A percentile compares a stretch with the other conserved stretches of the same genome.
Evolutionary conservation across 306 rosid species (phyloP).

Genomic region (Cajanus cajan): DNA sequence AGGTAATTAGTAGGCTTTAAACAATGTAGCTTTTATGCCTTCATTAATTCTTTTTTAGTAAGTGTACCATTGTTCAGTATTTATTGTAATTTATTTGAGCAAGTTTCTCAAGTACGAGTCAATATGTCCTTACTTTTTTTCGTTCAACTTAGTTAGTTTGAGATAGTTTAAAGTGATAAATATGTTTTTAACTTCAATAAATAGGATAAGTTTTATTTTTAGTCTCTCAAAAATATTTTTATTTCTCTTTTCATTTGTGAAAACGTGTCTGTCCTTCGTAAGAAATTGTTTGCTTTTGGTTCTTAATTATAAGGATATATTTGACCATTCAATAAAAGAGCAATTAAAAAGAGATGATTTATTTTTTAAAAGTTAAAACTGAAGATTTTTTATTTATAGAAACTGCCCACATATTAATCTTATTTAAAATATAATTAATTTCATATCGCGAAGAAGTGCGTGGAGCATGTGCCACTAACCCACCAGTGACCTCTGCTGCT

Average conservation of each 20-base stretch:
- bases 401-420: background rate
- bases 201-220: background rate
- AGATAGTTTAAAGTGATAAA: background rate
- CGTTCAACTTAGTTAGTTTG: background rate
- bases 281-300: background rate
- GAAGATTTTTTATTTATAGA: background rate
- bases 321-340: background rate
- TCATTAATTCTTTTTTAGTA: slow-evolving; percentile 4
- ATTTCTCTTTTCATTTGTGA: background rate
- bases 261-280: background rate
- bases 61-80: slow-evolving; percentile 8
- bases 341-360: background rate
- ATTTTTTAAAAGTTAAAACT: background rate
- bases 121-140: background rate
- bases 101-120: background rate
- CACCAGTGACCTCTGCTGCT: too few relatives aligned
- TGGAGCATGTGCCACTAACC: background rate
- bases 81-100: slow-evolving; percentile 20
- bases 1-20: slow-evolving; percentile 1
- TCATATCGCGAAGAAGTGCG: background rate
- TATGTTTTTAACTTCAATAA: too few relatives aligned
- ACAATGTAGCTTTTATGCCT: slow-evolving; percentile 15
- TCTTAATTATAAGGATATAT: background rate
- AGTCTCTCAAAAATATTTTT: background rate
- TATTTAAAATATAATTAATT: background rate